phyloP scores from a whole-genome alignment of 2,329 filamentous ascomycete species.

The Phaeosphaeriaceae sp. region DNA sequence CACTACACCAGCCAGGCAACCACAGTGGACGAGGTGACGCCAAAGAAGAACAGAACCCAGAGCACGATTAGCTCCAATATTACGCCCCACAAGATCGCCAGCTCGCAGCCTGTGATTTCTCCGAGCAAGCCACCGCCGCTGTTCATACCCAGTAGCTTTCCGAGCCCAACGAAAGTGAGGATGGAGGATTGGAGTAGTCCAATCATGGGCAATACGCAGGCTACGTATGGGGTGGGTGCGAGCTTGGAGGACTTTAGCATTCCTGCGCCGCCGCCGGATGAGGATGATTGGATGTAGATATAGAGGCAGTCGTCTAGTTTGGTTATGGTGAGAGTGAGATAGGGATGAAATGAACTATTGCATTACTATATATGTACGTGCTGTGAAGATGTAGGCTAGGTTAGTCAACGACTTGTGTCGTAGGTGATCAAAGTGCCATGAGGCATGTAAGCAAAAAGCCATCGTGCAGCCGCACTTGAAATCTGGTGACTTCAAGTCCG shows the following conservation, averaged over 20 bases:
- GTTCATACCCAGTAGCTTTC: conserved; percentile 45
- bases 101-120: conserved; percentile 27
- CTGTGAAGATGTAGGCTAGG: too few species aligned
- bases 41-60: conserved; percentile 22
- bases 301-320: not conserved
- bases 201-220: conserved; percentile 17
- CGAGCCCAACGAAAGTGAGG: conserved; percentile 31
- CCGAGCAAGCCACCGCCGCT: conserved; percentile 38
- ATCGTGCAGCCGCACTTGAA: conserved; percentile 16
- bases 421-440: conserved; percentile 1
- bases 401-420: not conserved
- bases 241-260: conserved; percentile 46
- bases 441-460: not conserved
- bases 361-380: not conserved
- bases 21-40: conserved; percentile 39
- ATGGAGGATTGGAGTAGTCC: conserved; percentile 39
- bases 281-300: conserved; percentile 8
- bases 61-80: conserved; percentile 21
- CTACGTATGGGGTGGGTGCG: conserved; percentile 16
- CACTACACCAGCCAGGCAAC: conserved; percentile 41
- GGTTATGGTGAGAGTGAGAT: not conserved
- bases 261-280: conserved; percentile 35
- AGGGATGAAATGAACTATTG: not conserved
- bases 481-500: conserved; percentile 17
- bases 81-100: conserved; percentile 31